Evolutionary conservation across 495 filamentous ascomycete genomes (phyloP), one percentile per base, ranked within the genome.

Genomic region (Podospora bellae-mahoneyi): DNA sequence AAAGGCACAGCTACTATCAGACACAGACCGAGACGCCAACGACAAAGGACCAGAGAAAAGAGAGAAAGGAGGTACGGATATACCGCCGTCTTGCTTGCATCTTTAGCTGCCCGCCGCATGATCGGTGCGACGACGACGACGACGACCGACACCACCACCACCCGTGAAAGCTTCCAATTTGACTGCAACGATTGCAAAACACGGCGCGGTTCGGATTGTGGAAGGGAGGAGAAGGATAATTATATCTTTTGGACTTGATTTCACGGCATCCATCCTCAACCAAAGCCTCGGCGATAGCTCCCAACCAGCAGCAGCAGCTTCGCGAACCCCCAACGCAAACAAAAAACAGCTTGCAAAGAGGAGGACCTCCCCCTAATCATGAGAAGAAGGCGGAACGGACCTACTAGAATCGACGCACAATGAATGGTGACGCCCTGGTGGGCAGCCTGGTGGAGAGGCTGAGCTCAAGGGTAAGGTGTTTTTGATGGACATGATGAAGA

Each of bases 371-470:
- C 59, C 66, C 63, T 65, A 73, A 77, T 66, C 74, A 77, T 77
- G 75, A 72, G 58, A 72, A 75, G 75, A 61, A 74, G 71, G 30
- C 61, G 73, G 71, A 65, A 61, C 44, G 68, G 34, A 64, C 59
- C 68, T 71, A 71, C 68, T 66, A 70, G 69, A 68, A 62, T 71
- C 72, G 68, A 72, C 69, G 67, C 54, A 75, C 73, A 73, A 89
- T 90, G 87, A 88, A 85, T 77, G 82, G 84, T 75, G 87, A 89
- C 79, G 83, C 82, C 77, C 78, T 89, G 75, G 86, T 90, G 69
- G 82, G 84, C 78, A 85, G 85, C 75, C 79, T 90, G 71, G 84
- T 90, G 72, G 87, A 89, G 78, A 83, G 87, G 76, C 81, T 90
- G 66, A 84, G 83, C 59, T 84, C 86, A 71, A 83, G 86, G 82